Conservation (phyloP, 2,329 filamentous ascomycete genomes). For the Tolypocladium guangdongense region DNA sequence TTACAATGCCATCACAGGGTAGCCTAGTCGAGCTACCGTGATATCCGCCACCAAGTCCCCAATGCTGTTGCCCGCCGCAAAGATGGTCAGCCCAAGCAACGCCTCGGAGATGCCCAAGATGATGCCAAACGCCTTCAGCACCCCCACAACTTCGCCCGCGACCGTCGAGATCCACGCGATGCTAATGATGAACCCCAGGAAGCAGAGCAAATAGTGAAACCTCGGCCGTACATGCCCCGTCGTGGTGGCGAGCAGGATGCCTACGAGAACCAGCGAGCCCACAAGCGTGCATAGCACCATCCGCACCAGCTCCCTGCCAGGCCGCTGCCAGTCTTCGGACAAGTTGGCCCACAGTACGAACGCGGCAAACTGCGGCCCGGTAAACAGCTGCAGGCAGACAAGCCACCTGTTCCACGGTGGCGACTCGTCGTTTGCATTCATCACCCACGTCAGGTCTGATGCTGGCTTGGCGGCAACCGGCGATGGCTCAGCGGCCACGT, state of each 20-base stretch:
- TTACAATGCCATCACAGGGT: slow-evolving; percentile 85
- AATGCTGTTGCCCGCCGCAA: slow-evolving; percentile 90
- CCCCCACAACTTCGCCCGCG: slow-evolving; percentile 88
- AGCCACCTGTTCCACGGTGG: slow-evolving; percentile 87
- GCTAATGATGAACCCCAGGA: slow-evolving; percentile 80
- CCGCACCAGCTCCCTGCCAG: slow-evolving; percentile 39
- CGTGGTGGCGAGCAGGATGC: slow-evolving; percentile 57
- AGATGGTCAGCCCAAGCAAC: slow-evolving; percentile 87
- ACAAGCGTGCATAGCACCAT: slow-evolving; percentile 56
- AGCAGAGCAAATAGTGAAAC: slow-evolving; percentile 71
- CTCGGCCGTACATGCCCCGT: slow-evolving; percentile 54
- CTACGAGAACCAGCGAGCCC: slow-evolving; percentile 55
- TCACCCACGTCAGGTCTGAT: slow-evolving; percentile 21
- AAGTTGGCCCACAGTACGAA: slow-evolving; percentile 65
- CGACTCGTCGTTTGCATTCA: slow-evolving; percentile 24
- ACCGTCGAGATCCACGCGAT: slow-evolving; percentile 97
- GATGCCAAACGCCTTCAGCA: slow-evolving; percentile 86
- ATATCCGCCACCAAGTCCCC: slow-evolving; percentile 92
- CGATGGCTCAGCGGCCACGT: neutral
- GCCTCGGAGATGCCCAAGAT: slow-evolving; percentile 90
- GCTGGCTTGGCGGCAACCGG: slow-evolving; percentile 15
- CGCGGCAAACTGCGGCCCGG: slow-evolving; percentile 73
- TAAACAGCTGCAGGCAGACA: slow-evolving; percentile 72
- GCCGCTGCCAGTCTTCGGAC: slow-evolving; percentile 43
- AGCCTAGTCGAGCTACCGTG: slow-evolving; percentile 84